phyloP scores from a whole-genome alignment of 2,329 filamentous ascomycete genomes.

The Aureobasidium pullulans region DNA sequence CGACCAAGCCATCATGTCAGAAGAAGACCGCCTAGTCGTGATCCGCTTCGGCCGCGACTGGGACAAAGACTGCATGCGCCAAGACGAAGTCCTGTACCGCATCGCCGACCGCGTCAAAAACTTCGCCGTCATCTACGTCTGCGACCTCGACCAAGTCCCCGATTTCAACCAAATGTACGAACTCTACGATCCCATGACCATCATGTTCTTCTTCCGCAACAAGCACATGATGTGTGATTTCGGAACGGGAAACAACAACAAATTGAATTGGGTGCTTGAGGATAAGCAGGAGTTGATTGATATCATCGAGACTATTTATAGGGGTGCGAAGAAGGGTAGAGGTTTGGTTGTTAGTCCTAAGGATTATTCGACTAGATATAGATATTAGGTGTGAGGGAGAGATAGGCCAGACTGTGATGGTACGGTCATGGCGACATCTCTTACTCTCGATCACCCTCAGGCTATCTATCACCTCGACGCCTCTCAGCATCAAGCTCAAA shows the following conservation, averaged over 20 bases:
- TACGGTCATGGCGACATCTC: too few relatives aligned
- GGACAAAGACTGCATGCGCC: slow-evolving; percentile 70
- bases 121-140: slow-evolving; percentile 87
- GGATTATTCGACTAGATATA: slow-evolving; percentile 65
- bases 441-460: background rate
- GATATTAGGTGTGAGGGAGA: slow-evolving; percentile 44
- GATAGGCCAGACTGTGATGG: background rate
- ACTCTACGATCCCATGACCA: slow-evolving; percentile 73
- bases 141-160: slow-evolving; percentile 83
- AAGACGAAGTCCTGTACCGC: slow-evolving; percentile 91
- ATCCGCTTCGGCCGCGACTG: slow-evolving; percentile 89
- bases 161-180: slow-evolving; percentile 96
- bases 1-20: slow-evolving; percentile 85
- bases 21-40: slow-evolving; percentile 87
- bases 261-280: slow-evolving; percentile 91
- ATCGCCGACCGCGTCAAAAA: slow-evolving; percentile 93
- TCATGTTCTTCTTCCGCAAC: slow-evolving; percentile 98
- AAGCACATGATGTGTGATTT: slow-evolving; percentile 99
- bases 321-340: slow-evolving; percentile 95
- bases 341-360: slow-evolving; percentile 96
- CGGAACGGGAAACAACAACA: slow-evolving; percentile 97
- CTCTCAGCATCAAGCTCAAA: too few relatives aligned
- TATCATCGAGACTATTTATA: slow-evolving; percentile 96
- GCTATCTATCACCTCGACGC: background rate
- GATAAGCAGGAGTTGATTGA: slow-evolving; percentile 98